phyloP scores from a whole-genome alignment of 176 grass and related monocot species.

The Hyparrhenia diplandra region DNA sequence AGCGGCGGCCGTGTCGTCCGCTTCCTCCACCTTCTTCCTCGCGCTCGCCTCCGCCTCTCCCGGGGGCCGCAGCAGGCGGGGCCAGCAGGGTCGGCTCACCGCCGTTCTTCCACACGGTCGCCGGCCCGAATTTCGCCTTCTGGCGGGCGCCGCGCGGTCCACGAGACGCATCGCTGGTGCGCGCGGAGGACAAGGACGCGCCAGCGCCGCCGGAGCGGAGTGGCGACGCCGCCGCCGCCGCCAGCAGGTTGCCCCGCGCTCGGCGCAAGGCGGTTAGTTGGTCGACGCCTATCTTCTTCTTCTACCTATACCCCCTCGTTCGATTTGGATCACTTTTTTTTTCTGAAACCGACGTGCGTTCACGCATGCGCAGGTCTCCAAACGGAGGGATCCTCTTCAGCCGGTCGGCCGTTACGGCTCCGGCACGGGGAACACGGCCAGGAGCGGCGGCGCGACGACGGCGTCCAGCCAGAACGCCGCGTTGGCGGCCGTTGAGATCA shows the following conservation, averaged over 20 bases:
- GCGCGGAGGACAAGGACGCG: neutral
- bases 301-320: neutral
- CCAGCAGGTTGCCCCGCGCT: neutral
- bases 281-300: neutral
- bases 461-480: neutral
- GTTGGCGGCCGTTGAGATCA: neutral
- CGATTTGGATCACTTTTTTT: neutral
- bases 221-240: neutral
- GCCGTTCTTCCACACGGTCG: neutral
- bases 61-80: neutral
- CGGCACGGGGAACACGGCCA: neutral
- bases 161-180: neutral
- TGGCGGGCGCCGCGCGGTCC: neutral
- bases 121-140: neutral
- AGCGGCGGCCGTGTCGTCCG: constrained; percentile 12
- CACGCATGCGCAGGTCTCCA: constrained; percentile 5
- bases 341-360: neutral
- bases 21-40: constrained; percentile 36
- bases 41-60: constrained; percentile 12
- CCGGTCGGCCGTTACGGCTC: constrained; percentile 34
- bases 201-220: neutral
- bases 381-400: constrained; percentile 18
- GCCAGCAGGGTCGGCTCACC: neutral
- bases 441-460: neutral
- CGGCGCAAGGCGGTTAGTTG: constrained; percentile 14